phyloP scores from a whole-genome alignment of 1,284 basidiomycete genomes.

The Uromyces viciae-fabae region DNA sequence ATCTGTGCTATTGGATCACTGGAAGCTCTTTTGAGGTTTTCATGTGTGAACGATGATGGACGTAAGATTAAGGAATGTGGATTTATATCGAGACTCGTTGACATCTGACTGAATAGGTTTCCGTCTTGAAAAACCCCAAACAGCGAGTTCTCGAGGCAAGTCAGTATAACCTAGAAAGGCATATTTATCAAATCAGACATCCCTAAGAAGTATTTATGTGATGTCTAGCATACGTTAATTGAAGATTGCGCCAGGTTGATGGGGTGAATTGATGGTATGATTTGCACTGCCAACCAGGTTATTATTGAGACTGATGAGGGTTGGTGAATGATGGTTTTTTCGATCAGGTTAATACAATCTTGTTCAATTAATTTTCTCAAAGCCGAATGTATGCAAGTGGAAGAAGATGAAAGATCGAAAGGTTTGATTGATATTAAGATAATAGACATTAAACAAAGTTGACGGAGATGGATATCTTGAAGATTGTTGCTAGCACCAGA shows the following conservation, averaged over 20 bases:
- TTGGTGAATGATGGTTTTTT: not conserved
- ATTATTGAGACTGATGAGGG: not conserved
- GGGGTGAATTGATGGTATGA: slow-evolving; percentile 1
- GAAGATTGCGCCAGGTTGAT: not conserved
- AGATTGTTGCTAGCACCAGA: not conserved
- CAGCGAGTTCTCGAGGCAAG: not conserved
- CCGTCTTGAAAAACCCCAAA: not conserved
- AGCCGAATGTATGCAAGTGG: not conserved
- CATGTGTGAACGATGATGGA: not conserved
- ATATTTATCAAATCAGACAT: not conserved
- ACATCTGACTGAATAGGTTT: not conserved
- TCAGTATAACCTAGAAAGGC: not conserved
- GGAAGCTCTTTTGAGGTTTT: not conserved
- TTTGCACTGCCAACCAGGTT: slow-evolving; percentile 17
- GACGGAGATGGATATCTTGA: not conserved
- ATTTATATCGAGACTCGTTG: not conserved
- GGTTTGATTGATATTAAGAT: not conserved
- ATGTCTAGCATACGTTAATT: not conserved
- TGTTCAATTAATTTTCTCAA: not conserved
- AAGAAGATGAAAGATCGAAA: not conserved
- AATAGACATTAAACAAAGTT: slow-evolving; percentile 2
- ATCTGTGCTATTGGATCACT: not conserved
- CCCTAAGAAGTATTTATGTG: not conserved
- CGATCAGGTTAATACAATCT: not conserved
- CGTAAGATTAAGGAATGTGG: not conserved